Conservation (phyloP, 148 eudicot species). For the Euryodendron excelsum region DNA sequence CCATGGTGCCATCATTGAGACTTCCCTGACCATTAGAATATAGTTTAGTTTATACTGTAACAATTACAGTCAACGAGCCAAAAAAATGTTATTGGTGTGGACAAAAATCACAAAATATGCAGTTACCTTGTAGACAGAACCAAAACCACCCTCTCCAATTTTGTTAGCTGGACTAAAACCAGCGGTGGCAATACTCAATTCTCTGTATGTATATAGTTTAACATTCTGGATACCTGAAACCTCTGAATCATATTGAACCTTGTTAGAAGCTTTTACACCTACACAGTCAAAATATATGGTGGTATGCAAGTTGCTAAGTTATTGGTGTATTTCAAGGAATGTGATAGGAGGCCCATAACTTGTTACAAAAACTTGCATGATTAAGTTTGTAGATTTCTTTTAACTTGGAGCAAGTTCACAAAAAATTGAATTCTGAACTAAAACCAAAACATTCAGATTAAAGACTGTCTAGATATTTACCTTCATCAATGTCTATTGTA, state of each 20-base stretch:
- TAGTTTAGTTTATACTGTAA: neutral
- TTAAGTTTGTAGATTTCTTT: neutral
- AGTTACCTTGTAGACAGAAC: constrained; percentile 85
- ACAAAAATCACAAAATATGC: neutral
- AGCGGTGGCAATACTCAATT: constrained; percentile 54
- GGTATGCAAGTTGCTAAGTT: neutral
- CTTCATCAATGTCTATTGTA: constrained; percentile 34
- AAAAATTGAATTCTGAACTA: neutral
- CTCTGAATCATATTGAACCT: constrained; percentile 26
- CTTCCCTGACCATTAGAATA: constrained; percentile 52
- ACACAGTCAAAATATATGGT: neutral
- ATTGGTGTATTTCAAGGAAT: neutral
- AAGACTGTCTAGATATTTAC: constrained; percentile 20
- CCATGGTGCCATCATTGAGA: constrained; percentile 60
- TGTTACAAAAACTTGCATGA: neutral
- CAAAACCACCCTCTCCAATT: constrained; percentile 87
- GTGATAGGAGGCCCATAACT: too few relatives aligned
- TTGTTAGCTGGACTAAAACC: constrained; percentile 55
- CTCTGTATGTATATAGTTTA: constrained; percentile 53
- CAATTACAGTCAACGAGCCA: neutral
- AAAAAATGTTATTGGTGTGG: too few relatives aligned
- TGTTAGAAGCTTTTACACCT: constrained; percentile 18
- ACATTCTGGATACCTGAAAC: constrained; percentile 46
- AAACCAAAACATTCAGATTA: neutral
- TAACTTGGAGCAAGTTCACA: too few relatives aligned